A percentile compares a stretch with the other conserved stretches of the same genome.
Evolutionary conservation across 345 rosid species (phyloP).

Genomic region (Boechera divaricarpa): DNA sequence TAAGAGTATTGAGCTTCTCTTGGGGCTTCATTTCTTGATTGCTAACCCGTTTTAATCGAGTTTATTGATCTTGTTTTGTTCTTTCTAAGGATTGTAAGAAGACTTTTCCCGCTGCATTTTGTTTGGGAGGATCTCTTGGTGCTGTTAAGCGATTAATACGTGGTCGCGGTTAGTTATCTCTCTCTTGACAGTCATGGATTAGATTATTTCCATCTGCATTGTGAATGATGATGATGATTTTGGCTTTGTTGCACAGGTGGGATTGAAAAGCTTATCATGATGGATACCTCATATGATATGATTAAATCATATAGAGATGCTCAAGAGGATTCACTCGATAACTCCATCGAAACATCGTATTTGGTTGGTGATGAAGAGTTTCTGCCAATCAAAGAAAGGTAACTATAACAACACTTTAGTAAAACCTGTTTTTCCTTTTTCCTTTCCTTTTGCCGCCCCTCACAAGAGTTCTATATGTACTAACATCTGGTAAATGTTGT

Average conservation of each 20-base stretch:
- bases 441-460: neutral
- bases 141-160: slow-evolving; percentile 61
- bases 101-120: slow-evolving; percentile 78
- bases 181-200: neutral
- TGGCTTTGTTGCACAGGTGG: slow-evolving; percentile 57
- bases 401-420: neutral
- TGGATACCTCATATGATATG: slow-evolving; percentile 93
- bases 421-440: neutral
- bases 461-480: neutral
- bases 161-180: slow-evolving; percentile 70
- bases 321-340: slow-evolving; percentile 44
- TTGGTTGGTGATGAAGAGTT: slow-evolving; percentile 94
- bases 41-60: neutral
- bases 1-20: slow-evolving; percentile 6
- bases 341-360: slow-evolving; percentile 62
- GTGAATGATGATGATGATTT: slow-evolving; percentile 8
- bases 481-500: slow-evolving; percentile 33
- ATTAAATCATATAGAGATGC: slow-evolving; percentile 67
- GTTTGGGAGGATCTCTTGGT: slow-evolving; percentile 82
- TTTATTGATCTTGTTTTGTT: neutral
- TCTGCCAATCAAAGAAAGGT: slow-evolving; percentile 90
- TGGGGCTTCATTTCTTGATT: neutral
- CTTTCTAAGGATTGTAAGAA: slow-evolving; percentile 80
- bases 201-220: neutral
- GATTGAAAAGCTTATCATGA: slow-evolving; percentile 84